Percentiles rank a stretch among this genome's conserved stretches.
These are phyloP conservation scores for Magnusiomyces paraingens DNA, from an alignment of 1,139 yeast genomes.

Conservation along the genomic window DNA sequence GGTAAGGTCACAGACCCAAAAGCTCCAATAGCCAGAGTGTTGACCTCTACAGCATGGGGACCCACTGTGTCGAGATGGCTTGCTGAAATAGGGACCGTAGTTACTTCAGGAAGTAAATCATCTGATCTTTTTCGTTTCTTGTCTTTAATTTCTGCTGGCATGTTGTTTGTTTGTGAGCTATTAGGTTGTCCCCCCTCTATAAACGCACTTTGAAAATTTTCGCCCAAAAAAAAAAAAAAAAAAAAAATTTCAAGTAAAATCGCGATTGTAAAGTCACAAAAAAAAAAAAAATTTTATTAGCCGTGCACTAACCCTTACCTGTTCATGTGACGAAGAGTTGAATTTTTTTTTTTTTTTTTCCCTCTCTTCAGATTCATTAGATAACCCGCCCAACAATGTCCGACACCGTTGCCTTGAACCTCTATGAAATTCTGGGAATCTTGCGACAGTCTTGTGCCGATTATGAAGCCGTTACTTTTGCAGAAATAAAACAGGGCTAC, in stretches of 20 bases:
- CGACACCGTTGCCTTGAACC: constrained; percentile 6
- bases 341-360: no score
- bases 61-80: constrained; percentile 8
- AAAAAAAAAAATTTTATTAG: no score
- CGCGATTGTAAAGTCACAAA: no score
- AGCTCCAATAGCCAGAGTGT: constrained; percentile 38
- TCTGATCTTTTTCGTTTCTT: constrained; percentile 6
- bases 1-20: constrained; percentile 72
- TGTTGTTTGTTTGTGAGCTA: neutral
- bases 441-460: neutral
- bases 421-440: constrained; percentile 55
- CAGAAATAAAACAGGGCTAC: constrained; percentile 57
- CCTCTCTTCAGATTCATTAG: no score
- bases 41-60: constrained; percentile 6
- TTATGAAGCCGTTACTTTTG: constrained; percentile 32
- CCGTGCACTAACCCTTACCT: no score
- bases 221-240: no score
- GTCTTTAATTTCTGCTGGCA: constrained; percentile 3
- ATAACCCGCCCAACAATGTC: neutral
- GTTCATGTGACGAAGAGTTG: no score
- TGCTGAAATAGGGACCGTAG: constrained; percentile 4
- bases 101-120: neutral
- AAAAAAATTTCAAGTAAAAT: no score
- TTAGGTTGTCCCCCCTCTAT: no score
- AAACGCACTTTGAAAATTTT: no score